A percentile compares a stretch with the other conserved stretches of the same genome.
These are phyloP conservation scores for Dictyostelium intermedium DNA, from an alignment of 78 protist species.

Conservation along the genomic window DNA sequence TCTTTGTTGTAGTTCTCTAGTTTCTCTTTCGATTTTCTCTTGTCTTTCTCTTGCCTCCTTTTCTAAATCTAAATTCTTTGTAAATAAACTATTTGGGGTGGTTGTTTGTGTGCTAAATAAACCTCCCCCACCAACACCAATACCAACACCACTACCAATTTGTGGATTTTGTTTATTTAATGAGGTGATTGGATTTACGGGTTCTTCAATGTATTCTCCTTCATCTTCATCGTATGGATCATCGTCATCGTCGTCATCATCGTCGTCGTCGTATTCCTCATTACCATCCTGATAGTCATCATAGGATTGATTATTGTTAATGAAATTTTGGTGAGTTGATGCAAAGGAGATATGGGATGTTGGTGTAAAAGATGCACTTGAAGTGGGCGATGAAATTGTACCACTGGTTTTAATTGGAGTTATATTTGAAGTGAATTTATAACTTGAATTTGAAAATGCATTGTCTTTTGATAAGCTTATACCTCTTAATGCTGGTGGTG, in stretches of 20 bases:
- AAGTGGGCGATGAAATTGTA: not conserved
- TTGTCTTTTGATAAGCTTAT: not conserved
- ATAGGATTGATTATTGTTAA: not conserved
- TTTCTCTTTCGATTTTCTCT: not conserved
- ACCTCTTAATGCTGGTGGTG: conserved; percentile 9
- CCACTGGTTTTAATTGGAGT: conserved; percentile 21
- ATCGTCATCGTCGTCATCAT: conserved; percentile 2
- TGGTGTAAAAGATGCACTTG: not conserved
- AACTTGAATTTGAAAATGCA: conserved; percentile 15
- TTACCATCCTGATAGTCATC: not conserved
- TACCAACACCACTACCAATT: not conserved
- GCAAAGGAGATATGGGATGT: not conserved
- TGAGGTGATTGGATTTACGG: not conserved
- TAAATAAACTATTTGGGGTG: not conserved
- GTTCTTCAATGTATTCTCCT: not conserved
- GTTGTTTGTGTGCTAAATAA: not conserved
- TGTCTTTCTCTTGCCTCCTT: not conserved
- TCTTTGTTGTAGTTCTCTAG: not conserved
- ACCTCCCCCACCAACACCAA: not conserved
- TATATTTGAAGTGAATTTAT: not conserved
- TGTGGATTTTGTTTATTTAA: not conserved
- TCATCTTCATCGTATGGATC: conserved; percentile 8
- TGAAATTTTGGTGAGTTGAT: not conserved
- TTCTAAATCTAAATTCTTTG: not conserved
- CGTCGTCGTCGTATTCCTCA: conserved; percentile 8